phyloP scores from a whole-genome alignment of 1,284 basidiomycete genomes.

The Hypsizygus ulmarius region DNA sequence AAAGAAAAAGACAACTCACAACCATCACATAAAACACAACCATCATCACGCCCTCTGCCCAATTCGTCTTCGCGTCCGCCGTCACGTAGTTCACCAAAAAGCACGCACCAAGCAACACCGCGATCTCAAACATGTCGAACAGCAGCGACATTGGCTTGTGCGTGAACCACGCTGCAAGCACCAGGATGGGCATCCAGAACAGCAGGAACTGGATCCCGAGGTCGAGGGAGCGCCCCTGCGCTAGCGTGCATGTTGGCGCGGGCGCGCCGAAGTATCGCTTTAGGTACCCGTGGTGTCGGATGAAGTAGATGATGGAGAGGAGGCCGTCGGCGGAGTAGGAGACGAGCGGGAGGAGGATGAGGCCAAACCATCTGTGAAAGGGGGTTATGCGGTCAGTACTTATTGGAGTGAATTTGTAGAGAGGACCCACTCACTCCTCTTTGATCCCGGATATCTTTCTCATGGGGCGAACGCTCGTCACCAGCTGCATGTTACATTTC shows the following conservation, averaged over 20 bases:
- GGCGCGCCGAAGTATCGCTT: slow-evolving; percentile 34
- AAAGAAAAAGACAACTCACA: slow-evolving; percentile 25
- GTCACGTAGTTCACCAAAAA: slow-evolving; percentile 74
- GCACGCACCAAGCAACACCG: slow-evolving; percentile 54
- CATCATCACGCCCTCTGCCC: slow-evolving; percentile 62
- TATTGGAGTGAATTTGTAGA: no score
- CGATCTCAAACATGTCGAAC: slow-evolving; percentile 59
- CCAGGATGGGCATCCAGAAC: slow-evolving; percentile 63
- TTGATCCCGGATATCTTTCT: slow-evolving; percentile 39
- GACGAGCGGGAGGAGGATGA: slow-evolving; percentile 66
- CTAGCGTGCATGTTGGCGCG: slow-evolving; percentile 44
- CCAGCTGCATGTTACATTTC: slow-evolving; percentile 39
- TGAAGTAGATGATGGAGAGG: slow-evolving; percentile 51
- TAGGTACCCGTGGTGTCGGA: slow-evolving; percentile 29
- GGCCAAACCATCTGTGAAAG: slow-evolving; percentile 58
- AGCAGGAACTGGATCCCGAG: slow-evolving; percentile 65
- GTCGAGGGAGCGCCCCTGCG: slow-evolving; percentile 60
- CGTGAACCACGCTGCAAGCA: slow-evolving; percentile 59
- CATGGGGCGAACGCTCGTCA: slow-evolving; percentile 56
- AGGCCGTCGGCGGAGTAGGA: slow-evolving; percentile 68
- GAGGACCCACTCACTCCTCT: slow-evolving; percentile 52
- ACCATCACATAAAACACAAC: slow-evolving; percentile 55
- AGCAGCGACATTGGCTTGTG: slow-evolving; percentile 50
- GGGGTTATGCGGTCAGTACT: background rate
- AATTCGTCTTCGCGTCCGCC: slow-evolving; percentile 67